These are phyloP conservation scores for Pichia terricola DNA, from an alignment of 1,139 yeast genomes.

Conservation along the genomic window DNA sequence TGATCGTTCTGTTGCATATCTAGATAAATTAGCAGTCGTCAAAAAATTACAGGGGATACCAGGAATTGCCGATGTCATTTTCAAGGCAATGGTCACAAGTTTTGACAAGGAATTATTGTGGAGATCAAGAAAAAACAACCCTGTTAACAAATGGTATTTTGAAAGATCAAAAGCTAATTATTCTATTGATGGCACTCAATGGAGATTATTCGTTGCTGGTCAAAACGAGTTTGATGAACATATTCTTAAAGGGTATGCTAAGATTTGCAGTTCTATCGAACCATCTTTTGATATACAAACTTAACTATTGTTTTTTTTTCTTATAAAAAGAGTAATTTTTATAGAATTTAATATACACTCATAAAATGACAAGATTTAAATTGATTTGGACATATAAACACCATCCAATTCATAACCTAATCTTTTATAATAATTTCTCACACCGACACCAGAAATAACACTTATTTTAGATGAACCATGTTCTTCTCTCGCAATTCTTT, in stretches of 20 bases:
- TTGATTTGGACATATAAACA: constrained; percentile 81
- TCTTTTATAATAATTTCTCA: constrained; percentile 86
- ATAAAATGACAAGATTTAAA: background rate
- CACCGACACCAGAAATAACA: constrained; percentile 97
- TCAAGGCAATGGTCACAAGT: constrained; percentile 61
- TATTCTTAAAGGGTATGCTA: constrained; percentile 28
- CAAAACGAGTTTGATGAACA: constrained; percentile 23
- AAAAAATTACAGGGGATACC: constrained; percentile 79
- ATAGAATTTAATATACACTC: too few species aligned
- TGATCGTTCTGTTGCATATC: constrained; percentile 43
- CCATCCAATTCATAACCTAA: constrained; percentile 91
- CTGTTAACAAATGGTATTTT: constrained; percentile 96
- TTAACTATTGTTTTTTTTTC: too few species aligned
- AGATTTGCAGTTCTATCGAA: constrained; percentile 32
- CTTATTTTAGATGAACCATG: constrained; percentile 88
- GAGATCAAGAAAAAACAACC: constrained; percentile 80
- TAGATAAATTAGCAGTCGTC: constrained; percentile 89
- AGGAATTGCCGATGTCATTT: constrained; percentile 87
- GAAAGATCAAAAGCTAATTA: constrained; percentile 77
- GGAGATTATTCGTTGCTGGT: constrained; percentile 69
- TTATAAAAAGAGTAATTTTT: too few species aligned
- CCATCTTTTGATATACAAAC: constrained; percentile 27
- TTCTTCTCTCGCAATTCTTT: constrained; percentile 87
- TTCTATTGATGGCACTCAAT: constrained; percentile 40
- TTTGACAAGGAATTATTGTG: constrained; percentile 74